Evolutionary conservation across 139 green algal species (phyloP), one percentile per base, ranked within the genome.

Genomic region (Picochlorum sp.): DNA sequence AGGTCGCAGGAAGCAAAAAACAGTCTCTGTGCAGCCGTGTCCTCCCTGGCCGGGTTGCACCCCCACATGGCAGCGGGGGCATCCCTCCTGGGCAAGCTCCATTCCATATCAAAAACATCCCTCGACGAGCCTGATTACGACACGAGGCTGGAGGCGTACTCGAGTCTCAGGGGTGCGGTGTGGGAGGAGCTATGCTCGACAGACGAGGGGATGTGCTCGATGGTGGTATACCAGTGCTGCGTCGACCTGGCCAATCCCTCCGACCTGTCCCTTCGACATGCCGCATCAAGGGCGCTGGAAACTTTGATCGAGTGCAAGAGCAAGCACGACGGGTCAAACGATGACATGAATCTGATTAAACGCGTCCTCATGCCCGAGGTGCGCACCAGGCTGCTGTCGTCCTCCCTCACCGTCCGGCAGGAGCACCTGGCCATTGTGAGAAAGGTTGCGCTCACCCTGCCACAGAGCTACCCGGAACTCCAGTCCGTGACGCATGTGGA

Each of bases 391-490:
- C 60, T 89, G 49, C 50, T 58, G 0, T 50, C 58, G 0, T 9
- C 50, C 23, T 78, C 59, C 38, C 50, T 90, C 57, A 69, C 83
- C 4, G 88, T 92, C 18, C 65, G 86, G n/a, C 74, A 83, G 71
- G 87, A 94, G 73, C 81, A 91, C 68, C 49, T 90, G 45, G 38
- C 50, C 20, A 74, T 95, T 61, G 70, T 92, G 56, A 69, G 86
- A 45, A 18, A 45, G 49, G 50, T 90, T 47, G 73, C 64, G 21
- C 41, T 77, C 15, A 45, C 59, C 10, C 55, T 83, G 21, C 79
- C 87, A 1, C 23, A 13, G 1, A 47, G 68, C 1, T 89, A 88
- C 63, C 58, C 67, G 1, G 82, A 88, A 47, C 62, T 95, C 60
- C 11, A 51, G 5, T 8, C 47, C 16, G 79, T 93, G 30, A 34